Evolutionary conservation across 73 alveolate species (phyloP).

Genomic region (Tetrahymena elliotti): DNA sequence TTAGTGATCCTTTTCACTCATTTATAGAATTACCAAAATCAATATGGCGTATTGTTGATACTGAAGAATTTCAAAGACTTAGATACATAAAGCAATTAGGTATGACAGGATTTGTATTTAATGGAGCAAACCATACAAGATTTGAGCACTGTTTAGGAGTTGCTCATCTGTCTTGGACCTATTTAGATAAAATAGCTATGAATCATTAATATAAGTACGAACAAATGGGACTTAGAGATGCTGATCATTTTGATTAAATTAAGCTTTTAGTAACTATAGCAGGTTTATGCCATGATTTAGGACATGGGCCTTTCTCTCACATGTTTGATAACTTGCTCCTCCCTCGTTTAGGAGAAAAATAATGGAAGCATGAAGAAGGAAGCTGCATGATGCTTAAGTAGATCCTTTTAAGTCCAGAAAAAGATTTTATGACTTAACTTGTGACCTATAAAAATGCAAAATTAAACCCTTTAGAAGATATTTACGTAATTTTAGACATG

Average conservation of each 20-base stretch:
- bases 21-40: constrained; percentile 6
- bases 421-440: constrained; percentile 55
- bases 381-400: constrained; percentile 63
- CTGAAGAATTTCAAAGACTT: constrained; percentile 18
- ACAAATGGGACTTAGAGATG: constrained; percentile 29
- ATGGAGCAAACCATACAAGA: constrained; percentile 70
- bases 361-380: constrained; percentile 83
- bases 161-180: constrained; percentile 64
- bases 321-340: constrained; percentile 64
- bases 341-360: constrained; percentile 17
- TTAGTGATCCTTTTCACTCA: constrained; percentile 28
- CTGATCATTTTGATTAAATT: constrained; percentile 17
- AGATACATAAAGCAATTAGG: constrained; percentile 36
- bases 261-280: constrained; percentile 72
- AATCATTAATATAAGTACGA: constrained; percentile 41
- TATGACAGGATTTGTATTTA: constrained; percentile 6
- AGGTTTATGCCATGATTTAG: constrained; percentile 84
- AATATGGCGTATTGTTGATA: constrained; percentile 38
- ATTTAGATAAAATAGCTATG: constrained; percentile 49
- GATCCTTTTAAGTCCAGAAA: constrained; percentile 55
- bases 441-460: constrained; percentile 32
- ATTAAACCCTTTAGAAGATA: constrained; percentile 49
- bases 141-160: constrained; percentile 92
- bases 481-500: constrained; percentile 1
- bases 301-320: constrained; percentile 88